Percentiles rank a stretch among this genome's conserved stretches.
Evolutionary conservation across 768 basidiomycete genomes (phyloP).

Genomic region (Phylloporus sp.): DNA sequence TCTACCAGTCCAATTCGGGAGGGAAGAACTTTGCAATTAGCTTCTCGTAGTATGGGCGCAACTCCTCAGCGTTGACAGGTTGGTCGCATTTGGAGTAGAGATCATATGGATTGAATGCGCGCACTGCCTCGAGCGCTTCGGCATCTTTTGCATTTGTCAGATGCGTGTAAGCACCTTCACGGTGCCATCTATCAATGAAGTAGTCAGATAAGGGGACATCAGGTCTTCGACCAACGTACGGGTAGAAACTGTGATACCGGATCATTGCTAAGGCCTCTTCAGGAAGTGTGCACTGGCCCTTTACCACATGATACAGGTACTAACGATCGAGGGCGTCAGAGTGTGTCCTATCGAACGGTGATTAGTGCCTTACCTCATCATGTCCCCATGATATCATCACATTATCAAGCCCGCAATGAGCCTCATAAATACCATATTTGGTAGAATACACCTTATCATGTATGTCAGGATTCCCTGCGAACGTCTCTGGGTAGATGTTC

Average conservation of each 20-base stretch:
- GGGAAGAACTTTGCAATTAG: constrained; percentile 88
- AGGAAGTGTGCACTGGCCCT: constrained; percentile 77
- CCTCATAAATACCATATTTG: constrained; percentile 69
- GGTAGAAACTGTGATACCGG: constrained; percentile 92
- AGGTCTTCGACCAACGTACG: constrained; percentile 36
- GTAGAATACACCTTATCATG: constrained; percentile 63
- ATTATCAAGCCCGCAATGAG: constrained; percentile 77
- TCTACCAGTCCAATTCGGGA: constrained; percentile 72
- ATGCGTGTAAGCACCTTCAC: constrained; percentile 79
- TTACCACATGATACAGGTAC: constrained; percentile 83
- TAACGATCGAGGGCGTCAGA: constrained; percentile 25
- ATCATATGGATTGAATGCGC: constrained; percentile 91
- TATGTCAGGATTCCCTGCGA: constrained; percentile 66
- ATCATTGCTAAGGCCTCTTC: constrained; percentile 86
- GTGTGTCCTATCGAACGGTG: neutral
- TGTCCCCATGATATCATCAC: constrained; percentile 91
- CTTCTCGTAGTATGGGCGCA: constrained; percentile 78
- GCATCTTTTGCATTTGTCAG: constrained; percentile 70
- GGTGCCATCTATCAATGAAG: constrained; percentile 59
- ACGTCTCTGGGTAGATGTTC: constrained; percentile 77
- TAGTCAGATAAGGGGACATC: neutral
- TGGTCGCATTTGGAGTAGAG: constrained; percentile 87
- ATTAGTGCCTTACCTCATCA: constrained; percentile 61
- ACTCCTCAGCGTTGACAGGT: constrained; percentile 51
- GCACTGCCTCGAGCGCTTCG: constrained; percentile 63